These are phyloP conservation scores for Elaeagnus macrophylla DNA, from an alignment of 306 rosid genomes.

Conservation along the genomic window DNA sequence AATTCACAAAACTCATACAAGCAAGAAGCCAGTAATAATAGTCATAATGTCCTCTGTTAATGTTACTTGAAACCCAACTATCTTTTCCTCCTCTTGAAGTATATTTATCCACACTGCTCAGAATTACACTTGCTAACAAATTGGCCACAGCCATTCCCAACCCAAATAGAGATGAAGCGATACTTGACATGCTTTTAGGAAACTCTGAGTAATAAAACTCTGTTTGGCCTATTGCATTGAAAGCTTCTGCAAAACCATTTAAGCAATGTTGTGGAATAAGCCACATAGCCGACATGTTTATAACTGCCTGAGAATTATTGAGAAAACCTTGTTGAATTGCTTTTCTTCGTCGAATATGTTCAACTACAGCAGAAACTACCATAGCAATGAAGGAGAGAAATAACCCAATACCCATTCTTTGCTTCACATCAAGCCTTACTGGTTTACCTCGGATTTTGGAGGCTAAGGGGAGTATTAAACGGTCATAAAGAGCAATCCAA, in stretches of 20 bases:
- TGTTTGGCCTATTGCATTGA: conserved; percentile 44
- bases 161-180: conserved; percentile 39
- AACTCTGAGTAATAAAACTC: conserved; percentile 65
- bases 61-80: conserved; percentile 48
- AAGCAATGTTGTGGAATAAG: conserved; percentile 40
- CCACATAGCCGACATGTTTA: conserved; percentile 61
- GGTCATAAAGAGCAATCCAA: conserved; percentile 45
- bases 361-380: conserved; percentile 40
- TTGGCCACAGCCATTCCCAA: conserved; percentile 44
- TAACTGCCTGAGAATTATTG: conserved; percentile 29
- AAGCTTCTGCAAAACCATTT: conserved; percentile 56
- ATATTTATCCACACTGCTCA: conserved; percentile 28
- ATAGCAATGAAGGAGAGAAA: conserved; percentile 32
- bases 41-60: conserved; percentile 46
- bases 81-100: conserved; percentile 48
- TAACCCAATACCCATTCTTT: conserved; percentile 56
- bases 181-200: conserved; percentile 62
- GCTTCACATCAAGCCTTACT: conserved; percentile 27
- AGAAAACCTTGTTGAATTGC: conserved; percentile 29
- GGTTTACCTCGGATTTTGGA: conserved; percentile 45
- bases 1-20: conserved; percentile 24
- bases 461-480: conserved; percentile 42
- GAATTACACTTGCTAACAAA: conserved; percentile 36
- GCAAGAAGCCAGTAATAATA: conserved; percentile 55
- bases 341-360: conserved; percentile 29